Percentiles rank a stretch among this genome's conserved stretches.
Conservation (phyloP, 2,329 filamentous ascomycete species). For the Talaromyces sp. region DNA sequence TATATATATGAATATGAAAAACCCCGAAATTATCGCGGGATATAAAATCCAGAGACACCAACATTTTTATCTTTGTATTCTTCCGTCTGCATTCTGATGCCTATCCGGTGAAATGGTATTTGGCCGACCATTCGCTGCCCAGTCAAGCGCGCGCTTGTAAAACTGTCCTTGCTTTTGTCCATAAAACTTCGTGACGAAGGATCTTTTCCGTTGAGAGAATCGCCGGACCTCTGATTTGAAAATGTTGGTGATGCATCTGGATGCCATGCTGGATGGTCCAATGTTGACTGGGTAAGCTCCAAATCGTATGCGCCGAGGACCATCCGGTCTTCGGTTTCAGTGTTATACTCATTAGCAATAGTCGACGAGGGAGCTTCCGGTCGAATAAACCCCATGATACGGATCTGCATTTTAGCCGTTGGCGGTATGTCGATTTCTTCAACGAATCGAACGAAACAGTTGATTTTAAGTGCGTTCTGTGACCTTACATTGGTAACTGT, state of each 20-base stretch:
- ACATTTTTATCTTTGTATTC: conserved; percentile 43
- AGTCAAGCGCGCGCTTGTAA: conserved; percentile 44
- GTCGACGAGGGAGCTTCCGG: conserved; percentile 12
- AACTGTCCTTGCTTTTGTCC: conserved; percentile 41
- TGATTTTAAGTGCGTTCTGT: conserved; percentile 43
- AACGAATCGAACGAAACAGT: conserved; percentile 31
- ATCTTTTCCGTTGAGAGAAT: not conserved
- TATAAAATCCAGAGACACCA: conserved; percentile 33
- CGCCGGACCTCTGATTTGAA: conserved; percentile 23
- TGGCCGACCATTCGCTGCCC: conserved; percentile 53
- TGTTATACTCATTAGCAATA: conserved; percentile 30
- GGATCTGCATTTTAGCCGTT: conserved; percentile 36
- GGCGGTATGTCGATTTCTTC: conserved; percentile 18
- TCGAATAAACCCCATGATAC: conserved; percentile 53
- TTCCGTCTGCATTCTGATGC: conserved; percentile 46
- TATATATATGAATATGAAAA: not conserved
- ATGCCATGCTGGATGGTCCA: conserved; percentile 36
- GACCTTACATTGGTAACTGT: conserved; percentile 30
- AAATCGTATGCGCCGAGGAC: conserved; percentile 36
- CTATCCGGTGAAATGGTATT: conserved; percentile 55
- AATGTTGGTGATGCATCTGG: conserved; percentile 19
- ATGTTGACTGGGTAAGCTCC: conserved; percentile 27
- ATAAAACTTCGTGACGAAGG: conserved; percentile 23
- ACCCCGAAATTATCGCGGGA: conserved; percentile 12
- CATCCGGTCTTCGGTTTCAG: conserved; percentile 29